These are phyloP conservation scores for Irpex sp. DNA, from an alignment of 1,284 basidiomycete species.

Conservation along the genomic window DNA sequence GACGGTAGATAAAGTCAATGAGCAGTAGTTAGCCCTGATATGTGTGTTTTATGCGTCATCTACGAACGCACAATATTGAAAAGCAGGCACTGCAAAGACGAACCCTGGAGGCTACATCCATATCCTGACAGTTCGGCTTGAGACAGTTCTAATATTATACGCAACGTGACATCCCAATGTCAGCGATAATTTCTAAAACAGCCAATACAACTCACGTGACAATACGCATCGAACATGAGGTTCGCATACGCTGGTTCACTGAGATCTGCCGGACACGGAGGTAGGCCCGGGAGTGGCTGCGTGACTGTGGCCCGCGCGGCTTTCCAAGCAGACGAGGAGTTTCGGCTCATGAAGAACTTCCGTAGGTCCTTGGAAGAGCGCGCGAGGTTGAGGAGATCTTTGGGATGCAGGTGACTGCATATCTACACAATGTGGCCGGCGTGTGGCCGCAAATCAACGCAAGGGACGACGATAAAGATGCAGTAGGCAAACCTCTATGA, in stretches of 20 bases:
- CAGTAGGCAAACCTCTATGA: neutral
- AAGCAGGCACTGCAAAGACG: no score
- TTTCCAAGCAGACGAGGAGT: constrained; percentile 13
- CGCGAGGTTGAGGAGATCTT: constrained; percentile 16
- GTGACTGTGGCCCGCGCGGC: constrained; percentile 4
- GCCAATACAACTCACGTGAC: constrained; percentile 12
- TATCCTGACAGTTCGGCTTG: neutral
- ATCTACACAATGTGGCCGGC: neutral
- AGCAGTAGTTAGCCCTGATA: neutral
- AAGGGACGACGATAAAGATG: neutral
- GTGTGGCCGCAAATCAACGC: neutral
- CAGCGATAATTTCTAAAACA: neutral
- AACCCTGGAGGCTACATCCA: neutral
- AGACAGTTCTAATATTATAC: constrained; percentile 3
- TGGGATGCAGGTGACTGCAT: constrained; percentile 11
- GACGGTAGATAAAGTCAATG: neutral
- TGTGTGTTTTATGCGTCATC: no score
- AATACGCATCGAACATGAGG: constrained; percentile 13
- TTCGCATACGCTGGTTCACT: constrained; percentile 17
- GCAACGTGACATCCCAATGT: neutral
- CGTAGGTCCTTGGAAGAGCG: constrained; percentile 13
- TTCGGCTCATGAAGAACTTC: constrained; percentile 12
- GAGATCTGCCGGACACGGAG: constrained; percentile 18
- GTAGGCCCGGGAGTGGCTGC: constrained; percentile 7
- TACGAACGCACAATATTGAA: no score